Evolutionary conservation across 2,329 filamentous ascomycete genomes (phyloP).

Genomic region (Chrysosphaeria jannelii): DNA sequence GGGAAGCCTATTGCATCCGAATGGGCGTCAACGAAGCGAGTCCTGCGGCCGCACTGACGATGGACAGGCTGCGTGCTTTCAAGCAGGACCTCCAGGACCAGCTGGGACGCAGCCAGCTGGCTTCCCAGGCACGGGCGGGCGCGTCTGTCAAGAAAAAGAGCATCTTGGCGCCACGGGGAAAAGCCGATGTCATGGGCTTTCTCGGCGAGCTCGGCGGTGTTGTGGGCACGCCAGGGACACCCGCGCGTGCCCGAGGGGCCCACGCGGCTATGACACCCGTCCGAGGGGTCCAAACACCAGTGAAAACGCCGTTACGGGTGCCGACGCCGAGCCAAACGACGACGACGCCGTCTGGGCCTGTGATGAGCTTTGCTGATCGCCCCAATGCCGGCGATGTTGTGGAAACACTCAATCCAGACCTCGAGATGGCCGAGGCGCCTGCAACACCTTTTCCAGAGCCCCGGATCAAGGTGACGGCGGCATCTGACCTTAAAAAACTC

Average conservation of each 20-base stretch:
- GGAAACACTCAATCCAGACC: constrained; percentile 55
- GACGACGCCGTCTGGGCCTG: not conserved
- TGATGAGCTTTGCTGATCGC: constrained; percentile 38
- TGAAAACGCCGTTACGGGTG: too few species aligned
- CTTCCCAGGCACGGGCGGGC: not conserved
- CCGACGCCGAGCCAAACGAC: too few species aligned
- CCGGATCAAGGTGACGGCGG: constrained; percentile 58
- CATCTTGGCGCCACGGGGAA: constrained; percentile 9
- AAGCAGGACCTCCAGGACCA: constrained; percentile 68
- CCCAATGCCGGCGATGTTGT: constrained; percentile 52
- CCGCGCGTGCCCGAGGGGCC: constrained; percentile 6
- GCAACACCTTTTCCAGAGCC: constrained; percentile 43
- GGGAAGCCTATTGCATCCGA: constrained; percentile 93
- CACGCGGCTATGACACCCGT: constrained; percentile 13
- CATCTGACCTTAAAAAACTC: constrained; percentile 73
- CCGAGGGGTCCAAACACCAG: constrained; percentile 11
- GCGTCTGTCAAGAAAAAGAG: constrained; percentile 1
- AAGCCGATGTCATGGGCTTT: constrained; percentile 59
- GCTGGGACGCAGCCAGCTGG: constrained; percentile 21
- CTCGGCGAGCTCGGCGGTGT: constrained; percentile 1
- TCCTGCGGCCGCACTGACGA: constrained; percentile 19
- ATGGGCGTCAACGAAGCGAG: constrained; percentile 51
- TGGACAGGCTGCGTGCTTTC: constrained; percentile 44
- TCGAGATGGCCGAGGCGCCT: constrained; percentile 38
- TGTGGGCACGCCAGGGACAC: constrained; percentile 22